These are phyloP conservation scores for Termitomyces sp. DNA, from an alignment of 768 basidiomycete species.

Conservation along the genomic window DNA sequence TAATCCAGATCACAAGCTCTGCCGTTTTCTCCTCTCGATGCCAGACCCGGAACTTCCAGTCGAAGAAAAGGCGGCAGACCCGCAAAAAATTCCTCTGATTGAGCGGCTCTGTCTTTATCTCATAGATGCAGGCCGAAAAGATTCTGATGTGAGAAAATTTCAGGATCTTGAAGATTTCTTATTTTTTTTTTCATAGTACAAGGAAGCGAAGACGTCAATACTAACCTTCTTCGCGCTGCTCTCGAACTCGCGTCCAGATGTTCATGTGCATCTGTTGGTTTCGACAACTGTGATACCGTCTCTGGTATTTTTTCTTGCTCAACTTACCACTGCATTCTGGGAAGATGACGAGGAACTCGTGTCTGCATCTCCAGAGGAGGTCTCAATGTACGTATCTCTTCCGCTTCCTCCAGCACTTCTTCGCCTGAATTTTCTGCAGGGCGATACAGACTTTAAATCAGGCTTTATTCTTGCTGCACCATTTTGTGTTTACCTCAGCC, in stretches of 20 bases:
- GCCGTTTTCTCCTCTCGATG: slow-evolving; percentile 35
- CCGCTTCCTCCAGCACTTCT: not conserved
- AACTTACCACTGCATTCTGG: slow-evolving; percentile 56
- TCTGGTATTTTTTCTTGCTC: slow-evolving; percentile 48
- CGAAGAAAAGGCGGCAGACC: slow-evolving; percentile 17
- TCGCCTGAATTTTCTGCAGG: slow-evolving; percentile 27
- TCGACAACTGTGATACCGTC: slow-evolving; percentile 62
- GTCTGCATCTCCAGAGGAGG: slow-evolving; percentile 24
- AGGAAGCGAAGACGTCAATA: slow-evolving; percentile 28
- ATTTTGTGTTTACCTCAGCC: slow-evolving; percentile 49
- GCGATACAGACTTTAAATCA: slow-evolving; percentile 46
- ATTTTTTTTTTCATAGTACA: slow-evolving; percentile 8
- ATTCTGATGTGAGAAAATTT: slow-evolving; percentile 31
- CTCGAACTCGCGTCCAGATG: slow-evolving; percentile 33
- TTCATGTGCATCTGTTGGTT: slow-evolving; percentile 30
- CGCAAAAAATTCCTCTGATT: slow-evolving; percentile 34
- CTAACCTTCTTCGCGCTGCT: slow-evolving; percentile 37
- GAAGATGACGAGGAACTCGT: slow-evolving; percentile 50
- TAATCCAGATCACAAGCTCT: slow-evolving; percentile 35
- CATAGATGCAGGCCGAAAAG: slow-evolving; percentile 33
- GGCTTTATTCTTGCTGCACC: slow-evolving; percentile 54
- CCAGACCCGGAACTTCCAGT: slow-evolving; percentile 20
- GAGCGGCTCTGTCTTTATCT: slow-evolving; percentile 45
- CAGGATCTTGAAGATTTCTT: not conserved
- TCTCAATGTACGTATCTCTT: slow-evolving; percentile 29